Evolutionary conservation across 179 eudicot species (phyloP), one percentile per base, ranked within the genome.

Genomic region (Corrigiola litoralis): DNA sequence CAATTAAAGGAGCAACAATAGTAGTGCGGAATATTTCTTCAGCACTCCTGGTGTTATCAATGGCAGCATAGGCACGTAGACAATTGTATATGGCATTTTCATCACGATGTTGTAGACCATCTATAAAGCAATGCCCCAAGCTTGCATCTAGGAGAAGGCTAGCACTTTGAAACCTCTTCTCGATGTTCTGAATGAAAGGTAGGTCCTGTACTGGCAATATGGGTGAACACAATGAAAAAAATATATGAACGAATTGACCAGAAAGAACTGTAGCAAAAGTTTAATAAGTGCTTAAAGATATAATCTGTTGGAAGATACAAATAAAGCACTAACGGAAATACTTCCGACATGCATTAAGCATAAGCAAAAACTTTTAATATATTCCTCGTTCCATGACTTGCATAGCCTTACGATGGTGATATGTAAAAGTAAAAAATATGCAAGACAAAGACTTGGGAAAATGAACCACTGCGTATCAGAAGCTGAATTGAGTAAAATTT

Each of bases 11-110:
- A 21, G 92, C 85, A 46, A 91, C 95, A 63, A 88, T 70, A 40
- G 84, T 95, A 13, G 84, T 80, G 34, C 97, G 90, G 56, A 88
- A 94, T 46, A 85, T 90, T 70, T 91, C 99, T 82, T 95, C 99
- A 6, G 97, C 96, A 78, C 74, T 87, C 36, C 68, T 73, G 61
- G 97, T 88, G 70, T 87, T 88, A 68, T 95, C 99, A 61, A 91
- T 87, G 52, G 99, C 95, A 57, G 99, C 97, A 85, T 91, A 95
- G 67, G 99, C 99, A 71, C 99, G 97, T 61, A 95, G 70, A 61
- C 99, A 95, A 69, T 95, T 95, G 79, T 91, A 95, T 65, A 91
- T 84, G 38, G 84, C 96, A 82, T 80, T 91, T 58, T 74, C 92
- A 82, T 95, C 99, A 58, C 77, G 81, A 75, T 95, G 94, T 77